Conservation (phyloP, 164 flowering plant genomes). For the Tinospora cordifolia region DNA sequence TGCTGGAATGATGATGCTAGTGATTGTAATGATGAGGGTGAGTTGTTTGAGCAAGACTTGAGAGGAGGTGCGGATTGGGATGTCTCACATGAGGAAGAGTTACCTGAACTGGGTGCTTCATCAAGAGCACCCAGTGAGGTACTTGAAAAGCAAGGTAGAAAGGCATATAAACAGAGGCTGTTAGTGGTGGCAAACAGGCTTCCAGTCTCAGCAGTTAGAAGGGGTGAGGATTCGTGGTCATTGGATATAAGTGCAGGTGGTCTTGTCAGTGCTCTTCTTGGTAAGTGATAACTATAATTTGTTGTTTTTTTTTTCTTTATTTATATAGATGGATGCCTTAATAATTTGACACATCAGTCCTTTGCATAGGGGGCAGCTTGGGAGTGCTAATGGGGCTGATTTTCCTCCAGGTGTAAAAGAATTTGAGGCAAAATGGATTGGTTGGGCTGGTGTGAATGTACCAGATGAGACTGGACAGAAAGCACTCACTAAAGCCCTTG, state of each 20-base stretch:
- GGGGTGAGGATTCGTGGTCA: constrained; percentile 72
- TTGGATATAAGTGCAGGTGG: constrained; percentile 90
- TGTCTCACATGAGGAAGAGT: constrained; percentile 31
- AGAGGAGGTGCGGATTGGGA: constrained; percentile 27
- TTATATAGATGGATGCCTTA: neutral
- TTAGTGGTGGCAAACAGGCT: constrained; percentile 87
- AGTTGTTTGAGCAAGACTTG: constrained; percentile 28
- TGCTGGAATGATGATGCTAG: constrained; percentile 15
- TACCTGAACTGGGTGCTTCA: constrained; percentile 29
- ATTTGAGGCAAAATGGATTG: constrained; percentile 91
- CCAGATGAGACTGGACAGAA: constrained; percentile 79
- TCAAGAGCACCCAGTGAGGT: constrained; percentile 23
- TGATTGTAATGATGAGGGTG: constrained; percentile 9
- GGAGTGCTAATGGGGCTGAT: neutral
- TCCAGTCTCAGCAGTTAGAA: constrained; percentile 81
- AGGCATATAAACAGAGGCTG: constrained; percentile 54
- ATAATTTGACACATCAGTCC: neutral
- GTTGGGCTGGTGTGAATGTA: constrained; percentile 98
- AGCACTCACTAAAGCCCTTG: constrained; percentile 79
- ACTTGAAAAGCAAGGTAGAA: constrained; percentile 34
- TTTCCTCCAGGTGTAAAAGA: constrained; percentile 63
- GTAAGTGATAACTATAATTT: constrained; percentile 28
- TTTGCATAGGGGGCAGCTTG: neutral
- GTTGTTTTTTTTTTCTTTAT: too few species aligned
- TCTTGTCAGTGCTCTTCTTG: constrained; percentile 85